phyloP scores from a whole-genome alignment of 2,329 filamentous ascomycete species.

The Aspergillus pseudotamarii region DNA sequence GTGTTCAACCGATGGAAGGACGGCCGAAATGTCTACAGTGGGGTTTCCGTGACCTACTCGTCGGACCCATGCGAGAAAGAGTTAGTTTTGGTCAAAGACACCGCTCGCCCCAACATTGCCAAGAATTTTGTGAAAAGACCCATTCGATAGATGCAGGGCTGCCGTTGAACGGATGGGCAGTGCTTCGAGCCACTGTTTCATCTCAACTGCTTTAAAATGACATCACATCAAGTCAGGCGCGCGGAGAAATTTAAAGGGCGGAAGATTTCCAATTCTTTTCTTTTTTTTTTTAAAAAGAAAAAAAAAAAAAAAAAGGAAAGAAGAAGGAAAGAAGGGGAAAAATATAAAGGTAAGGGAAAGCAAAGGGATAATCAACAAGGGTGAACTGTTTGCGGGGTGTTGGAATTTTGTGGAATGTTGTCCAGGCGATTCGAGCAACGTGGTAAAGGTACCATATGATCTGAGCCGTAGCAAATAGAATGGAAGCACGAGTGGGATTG shows the following conservation, averaged over 20 bases:
- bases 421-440: background rate
- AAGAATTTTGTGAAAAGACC: slow-evolving; percentile 21
- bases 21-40: slow-evolving; percentile 32
- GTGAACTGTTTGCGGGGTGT: background rate
- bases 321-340: background rate
- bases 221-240: background rate
- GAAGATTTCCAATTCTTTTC: background rate
- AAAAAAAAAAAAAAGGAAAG: background rate
- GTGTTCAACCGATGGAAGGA: slow-evolving; percentile 34
- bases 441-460: background rate
- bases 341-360: background rate
- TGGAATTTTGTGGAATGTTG: background rate
- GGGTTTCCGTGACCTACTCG: slow-evolving; percentile 40
- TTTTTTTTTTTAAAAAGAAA: too few relatives aligned
- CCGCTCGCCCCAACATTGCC: slow-evolving; percentile 17
- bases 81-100: slow-evolving; percentile 32
- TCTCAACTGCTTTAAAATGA: background rate
- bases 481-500: background rate
- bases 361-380: background rate
- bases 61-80: slow-evolving; percentile 46
- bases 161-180: slow-evolving; percentile 4
- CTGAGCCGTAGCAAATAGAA: background rate
- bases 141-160: slow-evolving; percentile 12
- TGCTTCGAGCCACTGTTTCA: slow-evolving; percentile 3
- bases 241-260: background rate